Conservation (phyloP, 202 grass and related monocot species). For the Setaria italica region DNA sequence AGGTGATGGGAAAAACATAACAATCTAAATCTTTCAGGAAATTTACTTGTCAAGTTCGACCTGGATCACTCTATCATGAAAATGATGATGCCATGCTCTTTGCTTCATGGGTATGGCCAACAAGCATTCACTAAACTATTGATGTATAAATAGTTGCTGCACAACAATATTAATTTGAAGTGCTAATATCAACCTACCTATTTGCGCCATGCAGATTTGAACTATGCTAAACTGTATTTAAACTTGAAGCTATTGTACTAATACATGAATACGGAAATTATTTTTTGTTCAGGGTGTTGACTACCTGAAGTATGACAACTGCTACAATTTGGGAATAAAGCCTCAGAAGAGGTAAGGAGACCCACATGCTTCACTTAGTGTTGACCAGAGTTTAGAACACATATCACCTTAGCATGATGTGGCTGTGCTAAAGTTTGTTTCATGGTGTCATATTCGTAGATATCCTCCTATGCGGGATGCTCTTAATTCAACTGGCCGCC, state of each 20-base stretch:
- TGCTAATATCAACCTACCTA: constrained; percentile 16
- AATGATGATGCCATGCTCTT: constrained; percentile 73
- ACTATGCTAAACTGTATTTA: constrained; percentile 22
- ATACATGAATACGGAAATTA: background rate
- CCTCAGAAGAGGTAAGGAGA: constrained; percentile 71
- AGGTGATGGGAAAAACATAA: constrained; percentile 18
- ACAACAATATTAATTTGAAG: constrained; percentile 3
- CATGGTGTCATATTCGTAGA: constrained; percentile 50
- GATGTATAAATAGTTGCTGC: constrained; percentile 29
- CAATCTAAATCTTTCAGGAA: constrained; percentile 60
- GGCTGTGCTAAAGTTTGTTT: constrained; percentile 2
- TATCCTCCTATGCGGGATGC: constrained; percentile 99
- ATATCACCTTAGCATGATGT: background rate
- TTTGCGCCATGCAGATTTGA: constrained; percentile 31
- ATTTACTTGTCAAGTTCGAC: constrained; percentile 94
- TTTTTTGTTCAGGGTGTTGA: constrained; percentile 72
- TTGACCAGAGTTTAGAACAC: constrained; percentile 9
- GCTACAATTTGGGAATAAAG: constrained; percentile 88
- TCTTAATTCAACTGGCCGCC: constrained; percentile 80
- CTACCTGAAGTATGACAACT: constrained; percentile 97
- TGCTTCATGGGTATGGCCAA: constrained; percentile 83
- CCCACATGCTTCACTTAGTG: constrained; percentile 7
- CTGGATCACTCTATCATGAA: constrained; percentile 88
- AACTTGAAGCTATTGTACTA: constrained; percentile 14
- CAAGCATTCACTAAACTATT: constrained; percentile 15